These are phyloP conservation scores for Boletus reticuloceps DNA, from an alignment of 768 basidiomycete species.

Conservation along the genomic window DNA sequence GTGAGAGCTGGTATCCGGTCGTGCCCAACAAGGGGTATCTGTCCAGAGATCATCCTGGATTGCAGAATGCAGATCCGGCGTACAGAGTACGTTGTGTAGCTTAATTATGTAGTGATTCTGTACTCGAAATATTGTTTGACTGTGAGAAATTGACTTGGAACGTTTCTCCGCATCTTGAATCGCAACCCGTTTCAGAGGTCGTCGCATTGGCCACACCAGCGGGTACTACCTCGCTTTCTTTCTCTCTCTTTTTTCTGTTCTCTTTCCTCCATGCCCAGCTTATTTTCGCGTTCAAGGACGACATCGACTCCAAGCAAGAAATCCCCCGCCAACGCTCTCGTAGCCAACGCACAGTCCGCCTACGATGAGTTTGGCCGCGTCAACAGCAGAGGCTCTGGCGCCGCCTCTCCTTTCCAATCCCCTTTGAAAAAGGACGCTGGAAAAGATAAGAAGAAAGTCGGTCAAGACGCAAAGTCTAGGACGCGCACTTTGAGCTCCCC, in stretches of 20 bases:
- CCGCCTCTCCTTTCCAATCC: constrained; percentile 17
- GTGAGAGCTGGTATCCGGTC: not conserved
- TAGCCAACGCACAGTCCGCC: constrained; percentile 16
- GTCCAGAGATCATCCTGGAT: not conserved
- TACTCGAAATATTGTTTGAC: not conserved
- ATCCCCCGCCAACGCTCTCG: constrained; percentile 9
- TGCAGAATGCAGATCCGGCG: not conserved
- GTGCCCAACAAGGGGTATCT: constrained; percentile 1
- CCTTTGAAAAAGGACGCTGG: constrained; percentile 48
- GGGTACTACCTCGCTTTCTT: not conserved
- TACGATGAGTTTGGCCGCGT: constrained; percentile 70
- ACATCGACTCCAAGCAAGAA: constrained; percentile 54
- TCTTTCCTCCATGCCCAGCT: constrained; percentile 57
- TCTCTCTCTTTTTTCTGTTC: not conserved
- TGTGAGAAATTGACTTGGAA: constrained; percentile 28
- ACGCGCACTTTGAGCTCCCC: constrained; percentile 42
- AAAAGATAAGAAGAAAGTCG: constrained; percentile 43
- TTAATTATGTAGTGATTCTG: not conserved
- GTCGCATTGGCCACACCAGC: constrained; percentile 12
- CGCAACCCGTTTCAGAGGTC: constrained; percentile 18
- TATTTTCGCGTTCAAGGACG: constrained; percentile 71
- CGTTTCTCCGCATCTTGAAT: not conserved
- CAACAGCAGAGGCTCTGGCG: constrained; percentile 42
- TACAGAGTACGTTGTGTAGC: not conserved
- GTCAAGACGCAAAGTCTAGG: constrained; percentile 33